Conservation (phyloP, 345 rosid species). For the Iberis pinnata region DNA sequence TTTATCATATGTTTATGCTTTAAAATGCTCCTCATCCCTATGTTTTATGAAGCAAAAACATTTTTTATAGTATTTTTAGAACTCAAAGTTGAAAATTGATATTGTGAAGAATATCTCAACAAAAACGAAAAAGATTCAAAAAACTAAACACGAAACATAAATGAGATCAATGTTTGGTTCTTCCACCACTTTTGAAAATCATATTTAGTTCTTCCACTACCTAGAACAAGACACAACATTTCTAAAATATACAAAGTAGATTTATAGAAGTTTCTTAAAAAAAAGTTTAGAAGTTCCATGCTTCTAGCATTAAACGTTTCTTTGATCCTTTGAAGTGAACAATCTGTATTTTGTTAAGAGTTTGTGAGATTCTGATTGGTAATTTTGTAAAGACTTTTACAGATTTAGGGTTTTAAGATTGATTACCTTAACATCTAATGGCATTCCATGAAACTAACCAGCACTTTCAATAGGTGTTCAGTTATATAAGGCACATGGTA, state of each 20-base stretch:
- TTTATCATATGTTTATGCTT: no score
- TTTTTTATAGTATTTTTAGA: no score
- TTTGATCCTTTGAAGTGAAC: conserved; percentile 97
- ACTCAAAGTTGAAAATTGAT: no score
- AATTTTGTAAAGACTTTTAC: no score
- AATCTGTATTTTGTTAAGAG: conserved; percentile 37
- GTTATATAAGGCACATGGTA: conserved; percentile 76
- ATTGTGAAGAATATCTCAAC: no score
- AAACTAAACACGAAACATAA: no score
- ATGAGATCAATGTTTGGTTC: no score
- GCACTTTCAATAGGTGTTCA: conserved; percentile 99
- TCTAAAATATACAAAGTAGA: conserved; percentile 50
- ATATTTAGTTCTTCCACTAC: conserved; percentile 89
- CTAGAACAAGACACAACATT: conserved; percentile 72
- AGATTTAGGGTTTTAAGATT: background rate
- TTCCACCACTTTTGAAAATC: conserved; percentile 71
- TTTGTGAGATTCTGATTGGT: conserved; percentile 1
- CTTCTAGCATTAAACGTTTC: conserved; percentile 91
- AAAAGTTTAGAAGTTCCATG: no score
- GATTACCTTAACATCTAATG: conserved; percentile 86
- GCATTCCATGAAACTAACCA: conserved; percentile 98
- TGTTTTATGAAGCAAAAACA: no score
- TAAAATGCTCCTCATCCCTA: no score
- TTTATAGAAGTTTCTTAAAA: no score
- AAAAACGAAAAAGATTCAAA: no score